Evolutionary conservation across 2,329 filamentous ascomycete genomes (phyloP), one percentile per base, ranked within the genome.

Genomic region (Xylaria sp.): DNA sequence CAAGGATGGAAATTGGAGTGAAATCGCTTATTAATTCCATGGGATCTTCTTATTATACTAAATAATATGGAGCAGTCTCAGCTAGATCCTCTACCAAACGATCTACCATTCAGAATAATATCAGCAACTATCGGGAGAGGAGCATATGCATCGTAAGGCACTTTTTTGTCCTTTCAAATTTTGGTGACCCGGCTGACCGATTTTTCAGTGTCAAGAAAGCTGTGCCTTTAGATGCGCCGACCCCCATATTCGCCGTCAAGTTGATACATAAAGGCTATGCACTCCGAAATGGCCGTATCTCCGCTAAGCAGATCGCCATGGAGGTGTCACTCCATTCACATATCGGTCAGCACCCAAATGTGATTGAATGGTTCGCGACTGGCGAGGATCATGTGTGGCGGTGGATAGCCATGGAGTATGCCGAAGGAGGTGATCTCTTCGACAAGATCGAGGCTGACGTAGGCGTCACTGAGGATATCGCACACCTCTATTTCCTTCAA

Each of bases 391-490:
- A 85, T 0, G 82, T 90, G 19, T 99, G 96, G 95, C 89, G 92
- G 74, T 99, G 96, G 96, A 97, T 99, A 74, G 95, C 94, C 47
- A 98, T 99, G 94, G 96, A 99, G 81, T 91, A 93, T 73, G 96
- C 96, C 54, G 93, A 97, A 75, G 96, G 96, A 50, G 96, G 96
- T 11, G 96, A 99, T 78, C 85, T 99, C 7, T 99, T 99, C 80
- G 96, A 99, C 88, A 99, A 99, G 84, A 98, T 99, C 75, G 97
- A 99, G 82, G 94, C 96, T 19, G 96, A 99, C 79, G 93, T 95
- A 53, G 96, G 96, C 56, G 93, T 98, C n/a, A 89, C 91, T 6
- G 90, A 97, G 79, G 93, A 98, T 78, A 93, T 99, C 77, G 95
- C 96, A 39, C 97, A 99, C 79, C 89, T 98, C 69, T 99, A 98